Evolutionary conservation across 371 early-diverging fungal genomes (phyloP), one percentile per base, ranked within the genome.

Genomic region (Homolaphlyctis polyrhiza): DNA sequence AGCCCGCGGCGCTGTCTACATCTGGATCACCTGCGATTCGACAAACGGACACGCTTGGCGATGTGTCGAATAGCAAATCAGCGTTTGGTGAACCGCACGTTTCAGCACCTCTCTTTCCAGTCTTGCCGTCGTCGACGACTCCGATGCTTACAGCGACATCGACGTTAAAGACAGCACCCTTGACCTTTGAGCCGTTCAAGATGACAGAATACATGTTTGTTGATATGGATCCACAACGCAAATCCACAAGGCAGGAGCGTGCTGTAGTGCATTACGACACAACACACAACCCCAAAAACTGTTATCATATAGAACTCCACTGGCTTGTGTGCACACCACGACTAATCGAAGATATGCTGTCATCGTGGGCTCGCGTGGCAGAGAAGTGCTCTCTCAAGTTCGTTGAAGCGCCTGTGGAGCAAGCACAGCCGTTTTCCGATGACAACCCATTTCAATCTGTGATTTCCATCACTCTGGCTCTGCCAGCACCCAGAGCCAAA

Each of bases 301-400:
- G 92, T 72, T 97, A 91, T 66, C 97, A 97, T 62, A 89, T 97
- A 58, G 92, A 94, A 66, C 70, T 98, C 28, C 90, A 94, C 71
- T 98, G 98, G 98, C 77, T 97, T 6, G 92, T 91, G 30, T 97
- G 97, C 71, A 94, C 95, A 1, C 90, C 95, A 4, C 82, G 91
- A 32, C 73, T 94, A 25, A 86, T 98, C 23, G 93, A 96, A 61
- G 95, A 96, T 61, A 73, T 94, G 55, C 75, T 97, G 23, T 85
- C 83, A 45, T 76, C 79, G 18, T 97, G 97, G 98, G 71, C 86
- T 35, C 75, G 92, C 27, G 81, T 81, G 30, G 95, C 96, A 0
- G 94, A 95, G 60, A 85, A 89, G 54, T 92, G 91, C 66, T 96
- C 96, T 1, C 75, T 97, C 34, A 87, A 90, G 29, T 74, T 98